Percentiles rank a stretch among this genome's conserved stretches.
These are phyloP conservation scores for Talaromyces proteolyticus DNA, from an alignment of 495 filamentous ascomycete genomes.

Conservation along the genomic window DNA sequence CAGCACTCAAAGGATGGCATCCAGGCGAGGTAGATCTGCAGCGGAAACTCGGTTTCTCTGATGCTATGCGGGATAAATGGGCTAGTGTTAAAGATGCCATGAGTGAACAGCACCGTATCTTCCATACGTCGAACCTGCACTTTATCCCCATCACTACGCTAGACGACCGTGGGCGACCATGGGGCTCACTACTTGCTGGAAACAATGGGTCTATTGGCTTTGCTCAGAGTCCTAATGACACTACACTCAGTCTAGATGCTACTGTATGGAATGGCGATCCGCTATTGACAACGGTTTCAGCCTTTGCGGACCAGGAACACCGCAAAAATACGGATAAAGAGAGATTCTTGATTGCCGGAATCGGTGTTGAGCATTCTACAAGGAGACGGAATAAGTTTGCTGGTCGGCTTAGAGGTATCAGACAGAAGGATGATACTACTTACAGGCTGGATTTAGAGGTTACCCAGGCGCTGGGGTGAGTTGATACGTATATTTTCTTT, in stretches of 20 bases:
- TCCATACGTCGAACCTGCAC: constrained; percentile 11
- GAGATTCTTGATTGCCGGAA: constrained; percentile 10
- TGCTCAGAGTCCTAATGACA: constrained; percentile 9
- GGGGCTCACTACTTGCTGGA: constrained; percentile 13
- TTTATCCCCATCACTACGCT: constrained; percentile 12
- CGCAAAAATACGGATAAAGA: neutral
- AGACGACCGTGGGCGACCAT: constrained; percentile 11
- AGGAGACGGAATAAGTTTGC: constrained; percentile 15
- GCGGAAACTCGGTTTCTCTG: constrained; percentile 10
- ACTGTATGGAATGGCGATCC: constrained; percentile 14
- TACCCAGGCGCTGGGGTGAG: constrained; percentile 11
- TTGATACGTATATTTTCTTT: neutral
- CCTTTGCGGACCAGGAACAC: neutral
- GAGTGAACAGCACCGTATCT: constrained; percentile 13
- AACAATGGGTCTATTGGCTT: constrained; percentile 9
- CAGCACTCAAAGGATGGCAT: constrained; percentile 14
- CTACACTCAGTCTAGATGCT: constrained; percentile 3
- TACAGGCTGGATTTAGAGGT: neutral
- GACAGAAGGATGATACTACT: neutral
- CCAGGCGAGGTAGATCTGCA: constrained; percentile 12
- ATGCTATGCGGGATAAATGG: constrained; percentile 10
- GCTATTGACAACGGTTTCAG: constrained; percentile 4
- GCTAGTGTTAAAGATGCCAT: constrained; percentile 3
- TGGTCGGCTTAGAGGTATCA: constrained; percentile 2
- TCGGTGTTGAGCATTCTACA: constrained; percentile 14